phyloP scores from a whole-genome alignment of 257 asterid genomes.

The Salvia miltiorrhiza region DNA sequence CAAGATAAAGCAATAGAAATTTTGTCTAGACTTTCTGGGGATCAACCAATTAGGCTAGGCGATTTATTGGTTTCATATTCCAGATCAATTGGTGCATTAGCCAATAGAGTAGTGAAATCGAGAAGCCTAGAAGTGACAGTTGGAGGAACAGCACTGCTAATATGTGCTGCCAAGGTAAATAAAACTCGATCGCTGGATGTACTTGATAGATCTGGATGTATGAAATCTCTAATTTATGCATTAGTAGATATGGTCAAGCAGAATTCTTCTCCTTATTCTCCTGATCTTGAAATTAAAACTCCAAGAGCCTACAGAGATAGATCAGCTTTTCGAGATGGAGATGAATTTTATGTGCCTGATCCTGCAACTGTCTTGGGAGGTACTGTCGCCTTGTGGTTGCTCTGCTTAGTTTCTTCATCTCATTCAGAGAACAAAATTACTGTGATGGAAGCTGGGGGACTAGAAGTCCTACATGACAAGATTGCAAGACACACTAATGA shows the following conservation, averaged over 20 bases:
- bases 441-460: conserved; percentile 76
- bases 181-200: conserved; percentile 44
- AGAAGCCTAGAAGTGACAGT: conserved; percentile 74
- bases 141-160: conserved; percentile 62
- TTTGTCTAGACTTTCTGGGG: conserved; percentile 69
- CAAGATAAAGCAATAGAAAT: conserved; percentile 74
- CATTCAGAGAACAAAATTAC: conserved; percentile 48
- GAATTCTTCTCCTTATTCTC: conserved; percentile 41
- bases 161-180: conserved; percentile 75
- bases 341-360: conserved; percentile 60
- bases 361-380: conserved; percentile 69
- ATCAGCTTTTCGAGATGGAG: conserved; percentile 43
- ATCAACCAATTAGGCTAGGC: conserved; percentile 58
- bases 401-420: conserved; percentile 59
- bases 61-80: conserved; percentile 48
- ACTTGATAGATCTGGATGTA: conserved; percentile 66
- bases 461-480: conserved; percentile 64
- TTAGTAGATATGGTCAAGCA: conserved; percentile 72
- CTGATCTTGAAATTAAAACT: conserved; percentile 46
- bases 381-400: conserved; percentile 76
- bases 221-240: conserved; percentile 63
- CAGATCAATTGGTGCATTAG: conserved; percentile 54
- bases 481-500: conserved; percentile 46
- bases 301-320: conserved; percentile 51
- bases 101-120: conserved; percentile 66